Conservation (phyloP, 2,329 filamentous ascomycete genomes). For the Incumbomyces lentus region DNA sequence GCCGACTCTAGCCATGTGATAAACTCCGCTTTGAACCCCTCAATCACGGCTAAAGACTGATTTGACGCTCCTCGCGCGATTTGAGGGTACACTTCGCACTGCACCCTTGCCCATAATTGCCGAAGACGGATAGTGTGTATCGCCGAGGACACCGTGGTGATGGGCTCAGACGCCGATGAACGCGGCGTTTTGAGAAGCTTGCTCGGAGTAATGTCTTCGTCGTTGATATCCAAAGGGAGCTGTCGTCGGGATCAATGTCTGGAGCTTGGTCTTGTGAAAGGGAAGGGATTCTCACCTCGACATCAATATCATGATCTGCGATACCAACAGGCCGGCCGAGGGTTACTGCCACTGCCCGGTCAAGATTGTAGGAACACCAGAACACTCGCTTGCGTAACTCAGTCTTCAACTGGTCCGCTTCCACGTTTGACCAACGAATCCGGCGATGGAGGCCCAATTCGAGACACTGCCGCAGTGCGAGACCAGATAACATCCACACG, state of each 20-base stretch:
- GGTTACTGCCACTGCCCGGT: slow-evolving; percentile 31
- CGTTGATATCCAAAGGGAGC: slow-evolving; percentile 9
- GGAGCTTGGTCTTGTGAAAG: neutral
- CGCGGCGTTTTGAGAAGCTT: neutral
- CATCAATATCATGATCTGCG: slow-evolving; percentile 33
- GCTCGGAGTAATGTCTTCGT: slow-evolving; percentile 6
- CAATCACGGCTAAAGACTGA: slow-evolving; percentile 7
- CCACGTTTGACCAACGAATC: slow-evolving; percentile 7
- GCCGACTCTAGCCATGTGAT: slow-evolving; percentile 20
- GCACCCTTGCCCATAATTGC: slow-evolving; percentile 21
- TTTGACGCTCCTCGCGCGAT: slow-evolving; percentile 12
- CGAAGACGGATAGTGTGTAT: slow-evolving; percentile 22
- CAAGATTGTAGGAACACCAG: slow-evolving; percentile 36
- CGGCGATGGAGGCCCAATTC: slow-evolving; percentile 21
- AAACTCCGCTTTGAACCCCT: slow-evolving; percentile 18
- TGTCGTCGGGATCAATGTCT: slow-evolving; percentile 1
- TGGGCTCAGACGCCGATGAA: slow-evolving; percentile 7
- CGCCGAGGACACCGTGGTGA: slow-evolving; percentile 20
- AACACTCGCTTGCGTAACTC: slow-evolving; percentile 35
- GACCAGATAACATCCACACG: slow-evolving; percentile 22
- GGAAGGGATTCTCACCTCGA: slow-evolving; percentile 16
- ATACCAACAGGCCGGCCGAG: slow-evolving; percentile 32
- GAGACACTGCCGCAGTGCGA: slow-evolving; percentile 22
- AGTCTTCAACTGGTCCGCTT: slow-evolving; percentile 24
- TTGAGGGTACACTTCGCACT: slow-evolving; percentile 16